Base-by-base conservation (phyloP, 495 filamentous ascomycete species). In the Penicillium malachiteum region DNA sequence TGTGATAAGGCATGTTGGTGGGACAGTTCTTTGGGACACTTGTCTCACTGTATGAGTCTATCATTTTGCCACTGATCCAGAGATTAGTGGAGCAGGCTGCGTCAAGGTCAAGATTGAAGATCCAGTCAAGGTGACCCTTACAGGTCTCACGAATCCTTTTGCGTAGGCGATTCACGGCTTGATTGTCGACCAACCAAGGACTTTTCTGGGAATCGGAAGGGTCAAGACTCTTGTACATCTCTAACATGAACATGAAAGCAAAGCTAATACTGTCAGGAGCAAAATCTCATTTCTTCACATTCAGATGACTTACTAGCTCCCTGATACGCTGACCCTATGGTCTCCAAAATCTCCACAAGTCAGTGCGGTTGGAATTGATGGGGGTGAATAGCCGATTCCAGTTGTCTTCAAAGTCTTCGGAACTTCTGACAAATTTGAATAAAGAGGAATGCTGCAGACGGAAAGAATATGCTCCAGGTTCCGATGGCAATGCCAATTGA, bases 261-360 rank as follows among this genome's bases (percentile, higher is more conserved):
- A 26, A 47, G 18, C 44, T 47, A 13, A 26, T 26, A 26, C 1
- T 47, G 10, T 26, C 12, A 21, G 14, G 12, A 12, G 9, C 7
- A 14, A 16, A 43, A 2, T 16, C 14, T 8, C n/a, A 43, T 39
- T 12, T 43, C 40, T 8, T 16, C 7, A 4, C 3, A 16, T 16
- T 14, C 14, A 8, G n/a, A n/a, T 16, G 2, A 43, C 44, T n/a
- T 31, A 47, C 44, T 47, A 47, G 44, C 44, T 47, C n/a, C 44
- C 44, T 26, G 18, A 31, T 31, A 47, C 18, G 26, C 44, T 47
- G 26, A 47, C 44, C 9, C 26, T 26, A 10, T 47, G 44, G 18
- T 47, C 44, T 18, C 44, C 44, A 47, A 47, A 47, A 32, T 47
- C 44, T 2, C 44, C 44, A 47, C 44, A 47, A 13, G 44, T 47